These are phyloP conservation scores for Agaricus blazei DNA, from an alignment of 768 basidiomycete genomes.

Conservation along the genomic window DNA sequence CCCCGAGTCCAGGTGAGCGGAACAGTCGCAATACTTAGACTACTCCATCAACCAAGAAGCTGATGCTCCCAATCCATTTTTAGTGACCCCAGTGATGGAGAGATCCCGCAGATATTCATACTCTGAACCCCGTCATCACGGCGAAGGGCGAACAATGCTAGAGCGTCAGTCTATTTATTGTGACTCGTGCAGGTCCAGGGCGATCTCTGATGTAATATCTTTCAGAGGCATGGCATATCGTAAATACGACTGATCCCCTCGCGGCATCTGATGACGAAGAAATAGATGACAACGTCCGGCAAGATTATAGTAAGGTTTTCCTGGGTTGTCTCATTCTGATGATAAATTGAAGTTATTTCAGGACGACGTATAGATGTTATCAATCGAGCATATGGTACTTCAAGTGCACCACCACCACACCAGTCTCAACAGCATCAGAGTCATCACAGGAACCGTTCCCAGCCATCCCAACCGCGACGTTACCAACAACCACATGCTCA, in stretches of 20 bases:
- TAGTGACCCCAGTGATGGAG: slow-evolving; percentile 1
- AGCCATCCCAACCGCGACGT: background rate
- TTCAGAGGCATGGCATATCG: slow-evolving; percentile 71
- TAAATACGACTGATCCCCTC: slow-evolving; percentile 58
- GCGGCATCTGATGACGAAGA: slow-evolving; percentile 71
- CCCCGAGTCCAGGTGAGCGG: slow-evolving; percentile 7
- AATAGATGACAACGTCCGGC: slow-evolving; percentile 53
- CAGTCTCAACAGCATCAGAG: background rate
- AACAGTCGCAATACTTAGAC: background rate
- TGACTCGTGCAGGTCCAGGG: background rate
- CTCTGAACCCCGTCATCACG: slow-evolving; percentile 8
- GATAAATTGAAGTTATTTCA: slow-evolving; percentile 14
- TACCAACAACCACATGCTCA: background rate
- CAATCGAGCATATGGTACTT: slow-evolving; percentile 31
- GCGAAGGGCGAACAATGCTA: slow-evolving; percentile 36
- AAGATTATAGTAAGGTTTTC: slow-evolving; percentile 56
- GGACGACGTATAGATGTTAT: slow-evolving; percentile 51
- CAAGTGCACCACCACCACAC: background rate
- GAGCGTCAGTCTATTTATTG: slow-evolving; percentile 31
- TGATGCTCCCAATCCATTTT: background rate
- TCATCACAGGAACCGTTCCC: slow-evolving; percentile 3
- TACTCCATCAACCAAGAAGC: background rate
- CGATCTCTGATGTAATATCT: slow-evolving; percentile 5
- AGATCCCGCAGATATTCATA: slow-evolving; percentile 3
- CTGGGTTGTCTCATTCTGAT: background rate